A percentile compares a stretch with the other conserved stretches of the same genome.
Conservation (phyloP, 1,284 basidiomycete genomes). For the Tilletia indica region DNA sequence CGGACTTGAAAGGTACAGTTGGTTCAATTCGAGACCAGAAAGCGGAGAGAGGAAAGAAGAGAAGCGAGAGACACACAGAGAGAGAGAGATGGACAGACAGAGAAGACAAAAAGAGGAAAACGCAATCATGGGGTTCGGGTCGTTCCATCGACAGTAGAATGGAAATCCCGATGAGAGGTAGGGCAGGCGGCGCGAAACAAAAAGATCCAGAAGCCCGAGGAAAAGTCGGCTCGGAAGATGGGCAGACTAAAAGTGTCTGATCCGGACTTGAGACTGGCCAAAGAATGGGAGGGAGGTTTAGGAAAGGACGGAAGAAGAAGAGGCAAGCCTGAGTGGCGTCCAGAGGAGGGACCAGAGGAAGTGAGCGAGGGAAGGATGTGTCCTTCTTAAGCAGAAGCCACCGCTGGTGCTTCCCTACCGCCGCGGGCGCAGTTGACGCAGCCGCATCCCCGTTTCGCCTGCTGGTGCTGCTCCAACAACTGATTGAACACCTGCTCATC, state of each 20-base stretch:
- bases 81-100: background rate
- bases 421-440: background rate
- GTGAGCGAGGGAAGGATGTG: background rate
- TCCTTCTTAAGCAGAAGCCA: background rate
- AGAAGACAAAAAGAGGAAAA: background rate
- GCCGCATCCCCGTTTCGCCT: background rate
- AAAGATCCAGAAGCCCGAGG: too few relatives aligned
- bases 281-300: too few relatives aligned
- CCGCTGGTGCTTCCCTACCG: background rate
- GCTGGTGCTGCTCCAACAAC: conserved; percentile 27
- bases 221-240: too few relatives aligned
- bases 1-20: background rate
- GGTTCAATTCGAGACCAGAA: background rate
- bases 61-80: background rate
- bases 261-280: too few relatives aligned
- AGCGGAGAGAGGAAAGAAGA: background rate
- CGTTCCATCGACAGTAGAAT: background rate
- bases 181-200: too few relatives aligned
- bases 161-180: background rate
- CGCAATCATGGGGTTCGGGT: background rate
- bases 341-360: too few relatives aligned
- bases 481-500: conserved; percentile 27
- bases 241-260: too few relatives aligned
- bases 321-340: background rate
- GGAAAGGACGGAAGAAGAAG: too few relatives aligned